A percentile compares a stretch with the other conserved stretches of the same genome.
phyloP scores from a whole-genome alignment of 192 early-diverging fungal genomes.

The Lobosporangium transversale region DNA sequence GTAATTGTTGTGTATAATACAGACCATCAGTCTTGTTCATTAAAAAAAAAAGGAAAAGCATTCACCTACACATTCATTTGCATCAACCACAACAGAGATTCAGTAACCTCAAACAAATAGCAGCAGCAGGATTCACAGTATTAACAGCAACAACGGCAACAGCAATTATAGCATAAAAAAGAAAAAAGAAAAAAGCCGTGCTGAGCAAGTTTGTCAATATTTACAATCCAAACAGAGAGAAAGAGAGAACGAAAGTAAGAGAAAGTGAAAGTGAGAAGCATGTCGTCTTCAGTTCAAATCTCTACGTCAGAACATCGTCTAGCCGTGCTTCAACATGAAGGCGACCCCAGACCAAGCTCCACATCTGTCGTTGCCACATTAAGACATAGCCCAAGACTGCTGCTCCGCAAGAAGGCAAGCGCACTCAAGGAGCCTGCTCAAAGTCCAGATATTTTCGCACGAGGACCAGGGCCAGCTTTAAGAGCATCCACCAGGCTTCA shows the following conservation, averaged over 20 bases:
- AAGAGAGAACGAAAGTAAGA: neutral
- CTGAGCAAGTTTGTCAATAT: too few relatives aligned
- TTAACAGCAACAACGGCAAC: too few relatives aligned
- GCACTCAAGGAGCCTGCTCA: constrained; percentile 51
- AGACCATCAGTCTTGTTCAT: too few relatives aligned
- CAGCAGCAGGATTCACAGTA: too few relatives aligned
- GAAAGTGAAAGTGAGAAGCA: neutral
- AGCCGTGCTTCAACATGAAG: constrained; percentile 18
- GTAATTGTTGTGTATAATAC: too few relatives aligned
- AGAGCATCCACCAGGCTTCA: constrained; percentile 42
- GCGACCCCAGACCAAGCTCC: constrained; percentile 36
- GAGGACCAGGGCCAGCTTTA: constrained; percentile 48
- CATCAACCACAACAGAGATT: too few relatives aligned
- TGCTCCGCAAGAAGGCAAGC: constrained; percentile 51
- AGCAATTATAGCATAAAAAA: too few relatives aligned
- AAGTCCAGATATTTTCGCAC: constrained; percentile 52
- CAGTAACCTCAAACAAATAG: too few relatives aligned
- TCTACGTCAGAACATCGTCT: constrained; percentile 6
- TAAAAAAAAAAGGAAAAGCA: too few relatives aligned
- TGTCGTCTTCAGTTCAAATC: neutral
- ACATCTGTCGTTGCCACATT: constrained; percentile 48
- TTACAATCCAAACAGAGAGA: too few relatives aligned
- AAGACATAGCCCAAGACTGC: constrained; percentile 44
- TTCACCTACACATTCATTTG: too few relatives aligned
- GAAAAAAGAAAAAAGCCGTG: too few relatives aligned